phyloP scores from a whole-genome alignment of 768 basidiomycete species.

The Naganishia vishniacii region DNA sequence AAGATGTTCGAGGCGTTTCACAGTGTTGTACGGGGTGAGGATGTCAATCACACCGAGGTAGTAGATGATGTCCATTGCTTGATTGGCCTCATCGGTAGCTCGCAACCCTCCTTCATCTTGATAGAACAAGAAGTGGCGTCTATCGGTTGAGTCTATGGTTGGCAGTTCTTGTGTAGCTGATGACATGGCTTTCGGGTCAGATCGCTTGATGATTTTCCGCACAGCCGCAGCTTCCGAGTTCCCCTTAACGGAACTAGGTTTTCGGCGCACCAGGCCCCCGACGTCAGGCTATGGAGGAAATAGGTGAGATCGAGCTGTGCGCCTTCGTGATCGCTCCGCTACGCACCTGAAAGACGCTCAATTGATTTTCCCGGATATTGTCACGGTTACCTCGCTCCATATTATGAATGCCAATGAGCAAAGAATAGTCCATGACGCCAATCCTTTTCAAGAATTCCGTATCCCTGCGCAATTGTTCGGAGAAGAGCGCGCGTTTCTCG shows the following conservation, averaged over 20 bases:
- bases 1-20: slow-evolving; percentile 78
- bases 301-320: background rate
- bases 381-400: slow-evolving; percentile 86
- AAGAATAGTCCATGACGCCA: slow-evolving; percentile 91
- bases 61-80: slow-evolving; percentile 69
- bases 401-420: slow-evolving; percentile 89
- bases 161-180: slow-evolving; percentile 55
- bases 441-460: slow-evolving; percentile 75
- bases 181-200: slow-evolving; percentile 69
- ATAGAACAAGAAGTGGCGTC: slow-evolving; percentile 80
- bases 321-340: background rate
- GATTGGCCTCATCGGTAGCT: slow-evolving; percentile 81
- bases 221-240: slow-evolving; percentile 73
- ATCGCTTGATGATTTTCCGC: slow-evolving; percentile 75
- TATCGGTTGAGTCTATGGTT: slow-evolving; percentile 60
- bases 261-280: slow-evolving; percentile 57
- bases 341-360: slow-evolving; percentile 79
- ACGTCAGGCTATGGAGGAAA: slow-evolving; percentile 61
- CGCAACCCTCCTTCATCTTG: slow-evolving; percentile 91
- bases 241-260: slow-evolving; percentile 59
- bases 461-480: slow-evolving; percentile 85
- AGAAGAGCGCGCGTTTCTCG: slow-evolving; percentile 82
- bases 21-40: slow-evolving; percentile 71
- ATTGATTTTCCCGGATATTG: slow-evolving; percentile 79
- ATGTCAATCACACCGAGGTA: slow-evolving; percentile 97